These are phyloP conservation scores for Talaromyces islandicus DNA, from an alignment of 2,329 filamentous ascomycete genomes.

Conservation along the genomic window DNA sequence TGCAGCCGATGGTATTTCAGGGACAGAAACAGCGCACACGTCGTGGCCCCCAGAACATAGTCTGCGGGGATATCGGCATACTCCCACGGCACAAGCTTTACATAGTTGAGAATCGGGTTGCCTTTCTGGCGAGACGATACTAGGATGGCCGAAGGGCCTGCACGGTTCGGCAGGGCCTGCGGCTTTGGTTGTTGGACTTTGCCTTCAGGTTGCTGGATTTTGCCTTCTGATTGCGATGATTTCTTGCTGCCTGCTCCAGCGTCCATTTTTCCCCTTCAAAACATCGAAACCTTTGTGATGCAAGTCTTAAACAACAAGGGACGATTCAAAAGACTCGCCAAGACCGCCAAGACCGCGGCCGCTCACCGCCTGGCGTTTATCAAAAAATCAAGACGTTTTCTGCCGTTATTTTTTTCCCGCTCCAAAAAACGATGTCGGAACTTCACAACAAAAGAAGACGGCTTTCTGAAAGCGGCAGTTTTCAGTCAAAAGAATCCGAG, in stretches of 20 bases:
- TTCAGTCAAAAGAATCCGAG: slow-evolving; percentile 15
- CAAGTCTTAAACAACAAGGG: neutral
- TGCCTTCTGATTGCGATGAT: slow-evolving; percentile 33
- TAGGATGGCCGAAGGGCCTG: slow-evolving; percentile 69
- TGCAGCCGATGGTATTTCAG: slow-evolving; percentile 97
- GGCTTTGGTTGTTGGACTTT: slow-evolving; percentile 82
- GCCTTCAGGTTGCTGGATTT: slow-evolving; percentile 51
- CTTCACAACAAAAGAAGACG: slow-evolving; percentile 29
- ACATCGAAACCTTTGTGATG: neutral
- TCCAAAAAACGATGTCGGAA: slow-evolving; percentile 24
- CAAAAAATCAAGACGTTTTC: slow-evolving; percentile 18
- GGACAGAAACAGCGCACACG: slow-evolving; percentile 86
- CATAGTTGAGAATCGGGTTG: slow-evolving; percentile 80
- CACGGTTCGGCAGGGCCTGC: slow-evolving; percentile 66
- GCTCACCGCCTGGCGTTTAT: slow-evolving; percentile 18
- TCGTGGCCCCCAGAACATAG: slow-evolving; percentile 80
- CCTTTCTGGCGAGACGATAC: slow-evolving; percentile 92
- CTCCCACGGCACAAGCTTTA: slow-evolving; percentile 85
- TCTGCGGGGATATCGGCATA: slow-evolving; percentile 96
- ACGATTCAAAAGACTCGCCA: neutral
- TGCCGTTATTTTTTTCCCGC: slow-evolving; percentile 25
- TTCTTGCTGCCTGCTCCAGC: slow-evolving; percentile 13
- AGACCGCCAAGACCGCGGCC: neutral
- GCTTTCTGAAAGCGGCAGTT: slow-evolving; percentile 22
- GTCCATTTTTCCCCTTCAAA: neutral